These are phyloP conservation scores for Cyclotella atomus DNA, from an alignment of 108 stramenopile genomes.

Conservation along the genomic window DNA sequence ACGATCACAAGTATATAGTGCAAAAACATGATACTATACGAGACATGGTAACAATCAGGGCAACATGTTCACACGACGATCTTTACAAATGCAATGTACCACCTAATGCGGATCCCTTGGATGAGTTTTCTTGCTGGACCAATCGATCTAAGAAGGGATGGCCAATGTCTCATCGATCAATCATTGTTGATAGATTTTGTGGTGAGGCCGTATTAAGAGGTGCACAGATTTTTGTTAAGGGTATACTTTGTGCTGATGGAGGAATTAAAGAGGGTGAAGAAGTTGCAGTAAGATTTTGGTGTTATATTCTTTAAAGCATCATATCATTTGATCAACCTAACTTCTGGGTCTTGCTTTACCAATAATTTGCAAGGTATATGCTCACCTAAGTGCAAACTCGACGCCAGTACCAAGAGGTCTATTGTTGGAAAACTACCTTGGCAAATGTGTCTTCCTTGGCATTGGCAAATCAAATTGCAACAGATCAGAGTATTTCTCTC, in stretches of 20 bases:
- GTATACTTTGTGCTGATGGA: constrained; percentile 63
- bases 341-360: no score
- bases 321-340: no score
- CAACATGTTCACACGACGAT: neutral
- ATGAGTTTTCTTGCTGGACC: constrained; percentile 35
- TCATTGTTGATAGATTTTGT: constrained; percentile 76
- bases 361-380: no score
- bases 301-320: no score
- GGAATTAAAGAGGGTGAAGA: constrained; percentile 58
- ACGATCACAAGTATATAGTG: constrained; percentile 4
- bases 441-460: constrained; percentile 72
- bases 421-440: constrained; percentile 50
- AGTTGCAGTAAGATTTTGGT: constrained; percentile 59
- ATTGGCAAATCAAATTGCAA: constrained; percentile 53
- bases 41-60: constrained; percentile 29
- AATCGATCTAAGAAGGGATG: constrained; percentile 55
- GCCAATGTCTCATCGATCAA: constrained; percentile 61
- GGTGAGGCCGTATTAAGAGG: constrained; percentile 83
- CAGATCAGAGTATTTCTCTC: constrained; percentile 61
- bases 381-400: constrained; percentile 24
- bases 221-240: constrained; percentile 74
- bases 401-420: constrained; percentile 49
- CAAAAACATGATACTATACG: constrained; percentile 18
- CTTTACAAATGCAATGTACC: constrained; percentile 8
- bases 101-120: neutral